phyloP scores from a whole-genome alignment of 257 asterid species.

The Nicotiana attenuata region DNA sequence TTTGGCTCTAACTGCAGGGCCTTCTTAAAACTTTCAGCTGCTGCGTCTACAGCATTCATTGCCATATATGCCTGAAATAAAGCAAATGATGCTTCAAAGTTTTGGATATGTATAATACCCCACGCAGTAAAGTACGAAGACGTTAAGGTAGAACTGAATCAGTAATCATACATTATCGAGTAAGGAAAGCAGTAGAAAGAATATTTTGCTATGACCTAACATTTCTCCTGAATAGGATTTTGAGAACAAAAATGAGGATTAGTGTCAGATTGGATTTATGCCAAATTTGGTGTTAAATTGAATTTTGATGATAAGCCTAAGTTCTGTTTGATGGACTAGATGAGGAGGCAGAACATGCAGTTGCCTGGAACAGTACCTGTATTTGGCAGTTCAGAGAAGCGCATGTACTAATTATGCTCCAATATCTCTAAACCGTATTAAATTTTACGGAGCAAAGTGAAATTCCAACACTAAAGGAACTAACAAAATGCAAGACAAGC shows the following conservation, averaged over 20 bases:
- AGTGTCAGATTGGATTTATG: not conserved
- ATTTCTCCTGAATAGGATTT: not conserved
- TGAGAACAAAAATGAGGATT: not conserved
- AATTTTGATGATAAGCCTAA: not conserved
- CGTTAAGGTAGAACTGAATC: not conserved
- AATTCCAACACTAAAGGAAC: not conserved
- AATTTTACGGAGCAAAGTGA: not conserved
- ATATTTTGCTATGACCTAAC: not conserved
- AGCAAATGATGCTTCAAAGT: constrained; percentile 3
- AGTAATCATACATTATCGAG: not conserved
- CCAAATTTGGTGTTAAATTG: not conserved
- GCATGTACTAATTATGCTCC: not conserved
- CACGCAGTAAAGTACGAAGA: not conserved
- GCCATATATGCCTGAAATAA: constrained; percentile 40
- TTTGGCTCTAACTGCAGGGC: constrained; percentile 33
- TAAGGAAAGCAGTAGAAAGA: not conserved
- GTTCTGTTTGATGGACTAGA: not conserved
- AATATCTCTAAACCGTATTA: not conserved
- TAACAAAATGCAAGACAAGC: not conserved
- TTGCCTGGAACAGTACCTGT: not conserved
- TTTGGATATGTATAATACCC: not conserved
- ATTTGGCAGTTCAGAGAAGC: not conserved
- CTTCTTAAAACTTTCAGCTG: constrained; percentile 34
- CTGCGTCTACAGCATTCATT: constrained; percentile 32
- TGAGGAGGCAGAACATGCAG: not conserved